phyloP scores from a whole-genome alignment of 495 filamentous ascomycete species.

The Podospora appendiculata region DNA sequence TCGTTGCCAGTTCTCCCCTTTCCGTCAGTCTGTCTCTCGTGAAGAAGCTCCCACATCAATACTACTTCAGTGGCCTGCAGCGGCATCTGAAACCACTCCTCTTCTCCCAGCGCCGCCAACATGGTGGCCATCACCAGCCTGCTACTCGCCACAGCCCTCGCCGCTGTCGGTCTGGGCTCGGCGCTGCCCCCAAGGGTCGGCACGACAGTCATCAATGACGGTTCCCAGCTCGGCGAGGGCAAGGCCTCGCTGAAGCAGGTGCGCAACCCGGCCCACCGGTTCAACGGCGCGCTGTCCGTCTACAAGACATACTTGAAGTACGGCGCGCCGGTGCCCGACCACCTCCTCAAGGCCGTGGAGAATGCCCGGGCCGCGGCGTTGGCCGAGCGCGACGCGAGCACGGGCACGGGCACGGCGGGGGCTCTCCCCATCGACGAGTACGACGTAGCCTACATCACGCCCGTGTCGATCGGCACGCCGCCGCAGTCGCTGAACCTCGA shows the following conservation, averaged over 20 bases:
- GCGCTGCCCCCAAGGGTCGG: slow-evolving; percentile 25
- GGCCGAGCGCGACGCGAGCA: neutral
- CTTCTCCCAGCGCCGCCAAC: neutral
- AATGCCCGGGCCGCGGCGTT: slow-evolving; percentile 11
- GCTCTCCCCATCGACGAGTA: slow-evolving; percentile 49
- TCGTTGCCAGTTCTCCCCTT: neutral
- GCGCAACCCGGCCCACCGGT: slow-evolving; percentile 37
- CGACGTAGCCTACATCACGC: slow-evolving; percentile 61
- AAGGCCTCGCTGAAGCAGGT: slow-evolving; percentile 44
- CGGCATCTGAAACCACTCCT: neutral
- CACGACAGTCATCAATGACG: slow-evolving; percentile 9
- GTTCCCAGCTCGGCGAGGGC: slow-evolving; percentile 1
- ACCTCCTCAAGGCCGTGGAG: slow-evolving; percentile 29
- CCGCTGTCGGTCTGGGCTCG: slow-evolving; percentile 11
- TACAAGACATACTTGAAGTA: slow-evolving; percentile 57
- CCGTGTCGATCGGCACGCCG: slow-evolving; percentile 55
- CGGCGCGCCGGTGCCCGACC: slow-evolving; percentile 32
- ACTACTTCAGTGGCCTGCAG: neutral
- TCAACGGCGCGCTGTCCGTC: slow-evolving; percentile 46
- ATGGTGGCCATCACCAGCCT: slow-evolving; percentile 14
- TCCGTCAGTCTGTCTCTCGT: neutral
- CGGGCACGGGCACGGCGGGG: slow-evolving; percentile 36
- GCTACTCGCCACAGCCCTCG: slow-evolving; percentile 12
- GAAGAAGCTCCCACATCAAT: neutral
- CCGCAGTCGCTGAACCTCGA: slow-evolving; percentile 58